Base-by-base conservation (phyloP, 371 early-diverging fungal species). In the Mucor irregularis region DNA sequence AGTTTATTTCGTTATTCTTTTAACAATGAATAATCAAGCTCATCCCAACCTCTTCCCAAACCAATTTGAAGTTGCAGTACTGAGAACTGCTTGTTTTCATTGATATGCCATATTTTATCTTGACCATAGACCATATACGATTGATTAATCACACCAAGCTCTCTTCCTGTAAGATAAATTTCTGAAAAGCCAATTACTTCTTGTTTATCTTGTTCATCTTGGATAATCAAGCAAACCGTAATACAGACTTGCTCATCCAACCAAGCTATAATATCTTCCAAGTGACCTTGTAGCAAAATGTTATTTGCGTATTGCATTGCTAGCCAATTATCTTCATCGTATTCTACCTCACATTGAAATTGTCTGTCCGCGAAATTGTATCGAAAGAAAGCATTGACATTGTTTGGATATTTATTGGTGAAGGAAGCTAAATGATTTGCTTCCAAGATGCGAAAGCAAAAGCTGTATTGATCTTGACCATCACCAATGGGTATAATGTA, bases 41-140 rank as follows among this genome's bases (percentile, higher is more conserved):
- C 51, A 16, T 57, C 46, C 64, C 64, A 64, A 10, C 64, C 64
- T 37, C 55, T 45, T 14, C 34, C 33, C 19, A 64, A 46, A 31
- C 64, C 64, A 49, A 64, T 25, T 35, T 64, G 48, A 17, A 51
- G 29, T 14, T 55, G 50, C 11, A 64, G 14, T 37, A 54, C 44
- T 3, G 64, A 50, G 51, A 59, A 64, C 35, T 55, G 50, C 17
- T 57, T 64, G 13, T 34, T 17, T 14, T 44, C n/a, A 30, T 64
- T 64, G 10, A 55, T 58, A 42, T 64, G 52, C 64, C 64, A 64
- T 34, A 24, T 46, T 40, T 44, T 50, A 6, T 54, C 33, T 7
- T 11, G 14, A 25, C 59, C 64, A 55, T 53, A 64, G 1, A 64
- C 38, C 1, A 64, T 46, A 14, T 29, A 46, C 0, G 59, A 44